Evolutionary conservation across 305 asterid species (phyloP), one percentile per base, ranked within the genome.

Genomic region (Stenogyne calaminthoides): DNA sequence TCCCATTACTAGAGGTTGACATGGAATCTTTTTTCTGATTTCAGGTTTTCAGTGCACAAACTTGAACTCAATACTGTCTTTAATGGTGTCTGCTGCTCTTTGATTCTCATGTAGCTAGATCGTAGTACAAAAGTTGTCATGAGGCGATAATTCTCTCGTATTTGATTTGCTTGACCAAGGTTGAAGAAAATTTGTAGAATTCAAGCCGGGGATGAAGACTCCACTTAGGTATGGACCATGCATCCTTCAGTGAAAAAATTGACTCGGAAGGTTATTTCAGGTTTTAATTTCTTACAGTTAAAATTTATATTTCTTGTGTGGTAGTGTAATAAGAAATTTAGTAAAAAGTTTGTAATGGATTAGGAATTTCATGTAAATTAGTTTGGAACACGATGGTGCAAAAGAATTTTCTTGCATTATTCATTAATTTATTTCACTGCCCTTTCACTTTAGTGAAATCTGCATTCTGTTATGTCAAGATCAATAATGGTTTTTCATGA

Each of bases 41-140:
- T 64, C 90, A 92, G 98, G 92, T 61, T 75, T 73, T 61, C 79
- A 76, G 67, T 61, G 58, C 57, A 61, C 67, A 22, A 68, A 56
- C 46, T 46, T 39, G 54, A 62, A 62, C 67, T 77, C 76, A 32
- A 40, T 72, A 20, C 57, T 64, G 76, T 74, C 77, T 49, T 70
- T 82, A 22, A 19, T 80, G 69, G 81, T 73, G 66, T 66, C 63
- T 14, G 77, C 65, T n/a, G 81, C 82, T 44, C 70, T 80, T 64
- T 54, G 82, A 74, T 78, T 76, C 75, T 90, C 69, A 55, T 75
- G 76, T 78, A 80, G 22, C 56, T 49, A 15, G 79, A 78, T 66
- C 64, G 25, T 51, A 25, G 59, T 32, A 55, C 49, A 44, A 57
- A 70, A 3, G 9, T 36, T 18, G 60, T 78, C 71, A 52, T 22